Percentiles rank a stretch among this genome's conserved stretches.
Conservation (phyloP, 176 grass and related monocot species). For the Aegilops tauschii region DNA sequence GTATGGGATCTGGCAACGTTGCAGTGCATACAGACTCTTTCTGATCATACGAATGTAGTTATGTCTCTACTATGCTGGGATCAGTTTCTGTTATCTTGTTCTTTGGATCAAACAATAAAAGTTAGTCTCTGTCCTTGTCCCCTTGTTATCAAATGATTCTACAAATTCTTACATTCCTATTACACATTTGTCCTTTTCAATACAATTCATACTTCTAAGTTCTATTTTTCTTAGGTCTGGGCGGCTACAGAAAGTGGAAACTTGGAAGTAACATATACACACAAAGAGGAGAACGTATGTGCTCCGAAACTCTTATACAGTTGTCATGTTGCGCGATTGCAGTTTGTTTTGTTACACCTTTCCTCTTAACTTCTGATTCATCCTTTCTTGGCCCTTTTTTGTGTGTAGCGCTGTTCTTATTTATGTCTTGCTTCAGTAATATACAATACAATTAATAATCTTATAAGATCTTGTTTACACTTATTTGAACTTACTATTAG, state of each 20-base stretch:
- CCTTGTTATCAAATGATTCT: conserved; percentile 4
- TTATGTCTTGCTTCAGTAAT: not conserved
- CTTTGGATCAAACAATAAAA: conserved; percentile 93
- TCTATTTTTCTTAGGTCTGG: conserved; percentile 67
- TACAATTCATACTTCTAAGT: conserved; percentile 14
- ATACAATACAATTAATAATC: not conserved
- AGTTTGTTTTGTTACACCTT: not conserved
- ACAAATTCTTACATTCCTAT: not conserved
- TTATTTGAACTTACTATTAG: not conserved
- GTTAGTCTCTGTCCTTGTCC: conserved; percentile 39
- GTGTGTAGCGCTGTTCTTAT: not conserved
- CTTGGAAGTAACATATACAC: conserved; percentile 90
- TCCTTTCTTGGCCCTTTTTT: not conserved
- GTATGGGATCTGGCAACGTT: conserved; percentile 90
- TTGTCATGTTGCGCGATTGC: conserved; percentile 11
- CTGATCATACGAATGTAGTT: conserved; percentile 74
- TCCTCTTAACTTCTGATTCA: not conserved
- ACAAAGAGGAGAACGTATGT: conserved; percentile 85
- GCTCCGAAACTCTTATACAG: not conserved
- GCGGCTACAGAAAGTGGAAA: conserved; percentile 69
- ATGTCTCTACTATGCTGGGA: conserved; percentile 98
- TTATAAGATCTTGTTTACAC: not conserved
- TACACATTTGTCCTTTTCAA: not conserved
- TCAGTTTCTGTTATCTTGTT: conserved; percentile 95
- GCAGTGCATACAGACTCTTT: conserved; percentile 90